These are phyloP conservation scores for Mycena citricolor DNA, from an alignment of 1,284 basidiomycete species.

Conservation along the genomic window DNA sequence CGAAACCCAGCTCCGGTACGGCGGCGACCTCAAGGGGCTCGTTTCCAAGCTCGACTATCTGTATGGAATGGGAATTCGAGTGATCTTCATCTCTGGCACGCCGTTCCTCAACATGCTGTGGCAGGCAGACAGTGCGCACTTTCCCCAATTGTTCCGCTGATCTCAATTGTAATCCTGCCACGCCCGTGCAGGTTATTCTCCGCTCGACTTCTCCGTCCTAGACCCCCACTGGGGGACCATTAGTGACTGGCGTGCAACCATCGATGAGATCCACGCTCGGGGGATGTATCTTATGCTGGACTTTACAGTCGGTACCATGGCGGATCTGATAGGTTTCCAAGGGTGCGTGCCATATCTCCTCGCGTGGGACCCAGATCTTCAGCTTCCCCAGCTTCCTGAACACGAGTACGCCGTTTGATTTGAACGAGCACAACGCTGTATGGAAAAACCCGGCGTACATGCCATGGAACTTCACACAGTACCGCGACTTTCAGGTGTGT, in stretches of 20 bases:
- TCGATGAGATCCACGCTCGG: constrained; percentile 74
- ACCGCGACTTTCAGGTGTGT: constrained; percentile 76
- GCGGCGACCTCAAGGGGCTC: constrained; percentile 83
- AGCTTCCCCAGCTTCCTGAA: constrained; percentile 69
- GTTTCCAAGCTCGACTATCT: constrained; percentile 80
- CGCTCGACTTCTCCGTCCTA: constrained; percentile 83
- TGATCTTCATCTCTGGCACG: constrained; percentile 89
- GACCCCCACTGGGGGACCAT: constrained; percentile 90
- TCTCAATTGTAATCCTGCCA: constrained; percentile 13
- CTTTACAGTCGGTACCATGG: constrained; percentile 91
- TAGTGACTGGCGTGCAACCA: constrained; percentile 71
- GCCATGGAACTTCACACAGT: constrained; percentile 84
- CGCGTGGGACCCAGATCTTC: too few relatives aligned
- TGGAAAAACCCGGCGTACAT: constrained; percentile 78
- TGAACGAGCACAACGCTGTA: constrained; percentile 70
- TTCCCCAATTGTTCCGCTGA: constrained; percentile 9
- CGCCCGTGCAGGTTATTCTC: constrained; percentile 77
- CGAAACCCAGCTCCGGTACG: constrained; percentile 84
- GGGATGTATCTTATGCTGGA: constrained; percentile 91
- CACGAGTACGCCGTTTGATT: constrained; percentile 72
- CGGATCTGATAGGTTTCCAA: constrained; percentile 80
- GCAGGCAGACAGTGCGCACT: constrained; percentile 84
- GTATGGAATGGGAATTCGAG: constrained; percentile 80
- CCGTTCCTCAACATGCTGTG: constrained; percentile 92
- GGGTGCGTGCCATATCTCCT: constrained; percentile 50